Evolutionary conservation across 768 basidiomycete genomes (phyloP), one percentile per base, ranked within the genome.

Genomic region (Phanerodontia chrysosporium): DNA sequence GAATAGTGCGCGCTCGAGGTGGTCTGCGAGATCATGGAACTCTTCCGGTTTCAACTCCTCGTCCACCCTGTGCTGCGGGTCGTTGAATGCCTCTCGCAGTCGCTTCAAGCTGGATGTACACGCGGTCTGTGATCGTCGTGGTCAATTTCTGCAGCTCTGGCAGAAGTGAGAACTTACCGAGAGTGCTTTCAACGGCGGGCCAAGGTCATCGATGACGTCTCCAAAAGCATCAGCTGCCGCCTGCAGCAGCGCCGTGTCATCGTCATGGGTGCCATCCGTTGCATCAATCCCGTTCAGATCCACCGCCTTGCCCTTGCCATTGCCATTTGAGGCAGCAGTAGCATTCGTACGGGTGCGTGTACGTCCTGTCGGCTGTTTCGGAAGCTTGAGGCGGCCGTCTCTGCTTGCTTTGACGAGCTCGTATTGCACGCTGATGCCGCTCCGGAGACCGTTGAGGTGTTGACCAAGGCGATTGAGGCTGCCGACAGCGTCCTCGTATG

Each of bases 401-500:
- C 74, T 62, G 45, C 78, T 72, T 1, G 89, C 89, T 64, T 81
- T 82, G 14, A 89, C 83, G 28, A 98, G 71, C 51, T 95, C 91
- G 61, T 88, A 85, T 68, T 98, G 95, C 35, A 98, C 72, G 32
- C 83, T 80, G 7, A 89, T 92, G 1, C 94, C 90, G 58, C 90
- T 86, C 49, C 96, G 75, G 59, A 98, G 75, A 25, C 96, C 95
- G 57, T 89, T 95, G 39, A 99, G 73, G 74, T 98, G 95, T 68
- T 99, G 96, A 0, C 92, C 97, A 4, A 99, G 82, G 18, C 94
- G 78, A 59, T 90, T 95, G 65, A 99, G 77, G 65, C 87, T 88
- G 59, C 86, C 86, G 12, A 98, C 89, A 0, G 91, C 90, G 61
- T 94, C 92, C 62, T 90, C 90, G 59, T 95, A 96, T 0, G 90